phyloP scores from a whole-genome alignment of 2,329 filamentous ascomycete genomes.

The Colletotrichum eremochloae region DNA sequence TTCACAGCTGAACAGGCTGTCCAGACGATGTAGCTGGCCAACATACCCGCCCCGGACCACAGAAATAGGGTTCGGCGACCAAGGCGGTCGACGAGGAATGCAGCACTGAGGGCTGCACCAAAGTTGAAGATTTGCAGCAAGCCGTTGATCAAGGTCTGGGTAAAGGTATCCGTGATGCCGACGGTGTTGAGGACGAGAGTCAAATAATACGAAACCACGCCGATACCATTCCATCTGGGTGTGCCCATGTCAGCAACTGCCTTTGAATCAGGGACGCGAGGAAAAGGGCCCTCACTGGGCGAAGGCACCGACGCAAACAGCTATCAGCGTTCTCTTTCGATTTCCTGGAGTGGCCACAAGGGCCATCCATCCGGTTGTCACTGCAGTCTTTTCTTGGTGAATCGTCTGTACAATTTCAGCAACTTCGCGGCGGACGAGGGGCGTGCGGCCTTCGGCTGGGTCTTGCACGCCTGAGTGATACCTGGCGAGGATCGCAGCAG shows the following conservation, averaged over 20 bases:
- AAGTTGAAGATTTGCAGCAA: constrained; percentile 50
- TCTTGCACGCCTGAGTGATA: constrained; percentile 57
- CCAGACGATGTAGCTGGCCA: constrained; percentile 50
- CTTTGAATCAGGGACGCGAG: background rate
- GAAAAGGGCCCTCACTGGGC: constrained; percentile 38
- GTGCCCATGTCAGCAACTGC: background rate
- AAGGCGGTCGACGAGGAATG: constrained; percentile 54
- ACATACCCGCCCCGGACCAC: constrained; percentile 49
- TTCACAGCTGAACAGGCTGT: constrained; percentile 54
- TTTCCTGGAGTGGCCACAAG: constrained; percentile 43
- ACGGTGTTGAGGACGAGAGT: constrained; percentile 51
- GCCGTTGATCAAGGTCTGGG: constrained; percentile 56
- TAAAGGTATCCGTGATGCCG: constrained; percentile 51
- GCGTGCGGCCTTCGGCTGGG: constrained; percentile 50
- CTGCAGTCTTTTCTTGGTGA: constrained; percentile 30
- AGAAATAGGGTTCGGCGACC: constrained; percentile 56
- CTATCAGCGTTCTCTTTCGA: constrained; percentile 30
- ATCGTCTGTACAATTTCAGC: constrained; percentile 38
- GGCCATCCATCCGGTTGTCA: constrained; percentile 39
- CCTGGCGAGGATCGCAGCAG: constrained; percentile 61
- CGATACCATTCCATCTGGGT: constrained; percentile 50
- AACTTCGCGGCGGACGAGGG: constrained; percentile 25
- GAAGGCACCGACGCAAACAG: constrained; percentile 42
- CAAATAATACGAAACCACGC: constrained; percentile 49
- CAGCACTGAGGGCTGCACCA: constrained; percentile 49